A percentile compares a stretch with the other conserved stretches of the same genome.
Conservation (phyloP, 1,284 basidiomycete species). For the Ganoderma leucocontextum region DNA sequence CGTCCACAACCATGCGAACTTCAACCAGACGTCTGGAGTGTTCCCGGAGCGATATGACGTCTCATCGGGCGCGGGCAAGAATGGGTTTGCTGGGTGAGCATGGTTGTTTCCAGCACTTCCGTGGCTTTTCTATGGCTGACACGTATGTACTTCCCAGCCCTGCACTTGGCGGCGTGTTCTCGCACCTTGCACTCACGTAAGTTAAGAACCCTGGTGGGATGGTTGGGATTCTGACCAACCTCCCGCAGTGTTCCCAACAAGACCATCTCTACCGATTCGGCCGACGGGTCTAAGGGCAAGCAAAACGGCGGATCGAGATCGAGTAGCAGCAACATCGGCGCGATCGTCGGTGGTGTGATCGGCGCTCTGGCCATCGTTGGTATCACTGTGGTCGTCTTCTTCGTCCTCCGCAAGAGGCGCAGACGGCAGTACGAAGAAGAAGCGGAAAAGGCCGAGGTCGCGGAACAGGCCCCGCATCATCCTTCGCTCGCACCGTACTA, state of each 20-base stretch:
- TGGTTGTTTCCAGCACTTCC: neutral
- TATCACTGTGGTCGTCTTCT: slow-evolving; percentile 13
- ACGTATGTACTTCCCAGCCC: slow-evolving; percentile 28
- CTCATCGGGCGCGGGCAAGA: slow-evolving; percentile 16
- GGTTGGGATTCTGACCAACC: neutral
- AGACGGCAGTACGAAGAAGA: neutral
- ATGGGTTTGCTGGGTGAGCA: slow-evolving; percentile 33
- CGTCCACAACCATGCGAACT: slow-evolving; percentile 34
- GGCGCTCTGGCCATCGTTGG: slow-evolving; percentile 27
- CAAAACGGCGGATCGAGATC: too few relatives aligned
- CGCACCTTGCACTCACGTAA: slow-evolving; percentile 36
- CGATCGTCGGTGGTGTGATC: slow-evolving; percentile 32
- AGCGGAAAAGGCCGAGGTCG: slow-evolving; percentile 17
- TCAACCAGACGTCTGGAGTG: slow-evolving; percentile 31
- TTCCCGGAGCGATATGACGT: slow-evolving; percentile 35
- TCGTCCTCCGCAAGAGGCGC: slow-evolving; percentile 22
- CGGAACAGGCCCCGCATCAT: slow-evolving; percentile 14
- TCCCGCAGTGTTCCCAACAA: slow-evolving; percentile 29
- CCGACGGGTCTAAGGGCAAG: neutral
- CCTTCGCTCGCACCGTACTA: slow-evolving; percentile 24
- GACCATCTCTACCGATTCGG: slow-evolving; percentile 23
- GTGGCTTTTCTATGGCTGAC: neutral
- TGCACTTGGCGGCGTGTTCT: slow-evolving; percentile 34
- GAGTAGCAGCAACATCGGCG: slow-evolving; percentile 15
- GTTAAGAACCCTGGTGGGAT: slow-evolving; percentile 1